Percentiles rank a stretch among this genome's conserved stretches.
Conservation (phyloP, 1,284 basidiomycete species). For the Puccinia hordei region DNA sequence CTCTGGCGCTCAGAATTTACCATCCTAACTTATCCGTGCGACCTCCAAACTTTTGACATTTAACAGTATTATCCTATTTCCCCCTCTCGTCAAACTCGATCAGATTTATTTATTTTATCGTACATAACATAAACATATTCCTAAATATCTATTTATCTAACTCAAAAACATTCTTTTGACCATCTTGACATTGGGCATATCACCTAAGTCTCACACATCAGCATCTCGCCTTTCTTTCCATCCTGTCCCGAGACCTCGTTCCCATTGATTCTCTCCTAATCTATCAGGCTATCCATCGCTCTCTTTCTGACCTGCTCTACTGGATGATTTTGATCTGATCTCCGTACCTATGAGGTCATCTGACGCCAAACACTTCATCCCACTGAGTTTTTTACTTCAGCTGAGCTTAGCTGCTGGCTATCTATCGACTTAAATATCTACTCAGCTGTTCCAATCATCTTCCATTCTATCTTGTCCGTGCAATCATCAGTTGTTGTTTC, state of each 20-base stretch:
- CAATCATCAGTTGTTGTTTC: not conserved
- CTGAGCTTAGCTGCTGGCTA: not conserved
- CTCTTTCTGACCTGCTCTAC: not conserved
- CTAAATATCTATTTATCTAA: too few species aligned
- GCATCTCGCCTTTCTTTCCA: slow-evolving; percentile 4
- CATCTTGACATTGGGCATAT: not conserved
- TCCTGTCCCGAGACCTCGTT: not conserved
- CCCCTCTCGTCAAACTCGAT: not conserved
- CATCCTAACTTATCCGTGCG: not conserved
- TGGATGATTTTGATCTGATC: slow-evolving; percentile 2
- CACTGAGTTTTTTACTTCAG: not conserved
- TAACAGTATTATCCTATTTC: not conserved
- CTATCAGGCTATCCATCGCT: not conserved
- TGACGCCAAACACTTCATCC: not conserved
- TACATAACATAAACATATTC: too few species aligned
- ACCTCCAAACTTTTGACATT: not conserved
- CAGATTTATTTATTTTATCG: too few species aligned
- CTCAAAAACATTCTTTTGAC: too few species aligned
- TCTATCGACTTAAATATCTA: not conserved
- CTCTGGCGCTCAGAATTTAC: not conserved
- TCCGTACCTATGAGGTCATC: slow-evolving; percentile 12
- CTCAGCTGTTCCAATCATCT: not conserved
- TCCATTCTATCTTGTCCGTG: not conserved
- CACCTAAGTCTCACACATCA: not conserved
- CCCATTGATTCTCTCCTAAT: not conserved